These are phyloP conservation scores for Epichloe amarillans DNA, from an alignment of 2,329 filamentous ascomycete species.

Conservation along the genomic window DNA sequence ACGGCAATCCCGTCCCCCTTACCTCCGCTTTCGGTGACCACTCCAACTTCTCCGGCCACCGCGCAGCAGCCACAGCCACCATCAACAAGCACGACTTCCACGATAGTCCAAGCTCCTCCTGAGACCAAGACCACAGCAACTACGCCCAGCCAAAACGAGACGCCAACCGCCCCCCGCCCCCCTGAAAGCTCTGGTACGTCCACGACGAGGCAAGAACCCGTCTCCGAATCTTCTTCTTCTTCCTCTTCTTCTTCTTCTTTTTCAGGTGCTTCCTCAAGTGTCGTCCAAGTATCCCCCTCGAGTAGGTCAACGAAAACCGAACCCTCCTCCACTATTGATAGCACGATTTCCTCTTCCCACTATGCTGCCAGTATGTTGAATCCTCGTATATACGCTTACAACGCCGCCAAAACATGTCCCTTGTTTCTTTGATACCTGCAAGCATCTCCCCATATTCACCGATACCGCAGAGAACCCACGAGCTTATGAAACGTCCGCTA, in stretches of 20 bases:
- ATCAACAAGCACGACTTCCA: constrained; percentile 1
- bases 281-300: constrained; percentile 16
- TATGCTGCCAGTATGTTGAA: constrained; percentile 20
- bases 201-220: constrained; percentile 14
- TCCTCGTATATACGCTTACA: not conserved
- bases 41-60: not conserved
- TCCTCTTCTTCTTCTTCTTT: constrained; percentile 8
- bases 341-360: not conserved
- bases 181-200: constrained; percentile 15
- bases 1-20: not conserved
- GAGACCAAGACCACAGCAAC: not conserved
- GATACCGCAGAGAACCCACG: not conserved
- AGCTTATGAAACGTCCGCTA: not conserved
- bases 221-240: constrained; percentile 16
- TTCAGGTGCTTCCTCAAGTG: constrained; percentile 14
- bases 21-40: not conserved
- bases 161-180: constrained; percentile 1
- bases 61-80: not conserved
- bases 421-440: not conserved
- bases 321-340: constrained; percentile 9
- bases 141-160: constrained; percentile 2
- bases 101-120: constrained; percentile 4
- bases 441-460: not conserved
- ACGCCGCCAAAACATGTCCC: not conserved
- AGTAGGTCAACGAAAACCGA: constrained; percentile 12